Conservation (phyloP, 148 eudicot genomes). For the Spergularia marina region DNA sequence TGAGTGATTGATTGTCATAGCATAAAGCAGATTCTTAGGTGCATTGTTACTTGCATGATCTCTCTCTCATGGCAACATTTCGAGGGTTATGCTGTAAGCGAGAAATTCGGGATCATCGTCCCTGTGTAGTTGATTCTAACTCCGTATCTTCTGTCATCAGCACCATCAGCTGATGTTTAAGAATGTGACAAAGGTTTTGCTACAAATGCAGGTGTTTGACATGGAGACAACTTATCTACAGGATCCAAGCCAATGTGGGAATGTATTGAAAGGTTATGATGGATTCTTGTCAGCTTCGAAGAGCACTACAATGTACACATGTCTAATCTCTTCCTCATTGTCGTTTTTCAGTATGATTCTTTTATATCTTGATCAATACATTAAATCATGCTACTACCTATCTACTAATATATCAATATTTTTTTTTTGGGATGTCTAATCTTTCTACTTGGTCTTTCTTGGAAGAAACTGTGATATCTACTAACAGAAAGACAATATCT, state of each 20-base stretch:
- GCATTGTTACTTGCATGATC: background rate
- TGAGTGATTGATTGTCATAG: background rate
- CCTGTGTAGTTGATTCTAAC: background rate
- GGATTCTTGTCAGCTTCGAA: slow-evolving; percentile 87
- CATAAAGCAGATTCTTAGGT: background rate
- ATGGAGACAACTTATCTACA: slow-evolving; percentile 94
- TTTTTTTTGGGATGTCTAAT: background rate
- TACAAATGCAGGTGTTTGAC: slow-evolving; percentile 65
- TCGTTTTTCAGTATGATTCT: slow-evolving; percentile 2
- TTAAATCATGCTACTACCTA: too few relatives aligned
- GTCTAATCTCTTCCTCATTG: slow-evolving; percentile 7
- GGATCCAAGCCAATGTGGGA: slow-evolving; percentile 92
- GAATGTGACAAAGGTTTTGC: slow-evolving; percentile 18
- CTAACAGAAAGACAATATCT: background rate
- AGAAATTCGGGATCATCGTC: background rate
- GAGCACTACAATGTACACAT: slow-evolving; percentile 75
- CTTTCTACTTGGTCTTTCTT: background rate
- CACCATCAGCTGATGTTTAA: background rate
- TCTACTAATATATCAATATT: background rate
- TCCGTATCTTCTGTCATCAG: background rate
- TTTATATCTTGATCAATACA: background rate
- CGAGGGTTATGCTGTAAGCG: background rate
- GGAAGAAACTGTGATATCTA: background rate
- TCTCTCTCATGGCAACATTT: background rate
- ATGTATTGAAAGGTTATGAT: slow-evolving; percentile 93